Evolutionary conservation across 495 filamentous ascomycete species (phyloP), one percentile per base, ranked within the genome.

Genomic region (Aspergillus leporis): DNA sequence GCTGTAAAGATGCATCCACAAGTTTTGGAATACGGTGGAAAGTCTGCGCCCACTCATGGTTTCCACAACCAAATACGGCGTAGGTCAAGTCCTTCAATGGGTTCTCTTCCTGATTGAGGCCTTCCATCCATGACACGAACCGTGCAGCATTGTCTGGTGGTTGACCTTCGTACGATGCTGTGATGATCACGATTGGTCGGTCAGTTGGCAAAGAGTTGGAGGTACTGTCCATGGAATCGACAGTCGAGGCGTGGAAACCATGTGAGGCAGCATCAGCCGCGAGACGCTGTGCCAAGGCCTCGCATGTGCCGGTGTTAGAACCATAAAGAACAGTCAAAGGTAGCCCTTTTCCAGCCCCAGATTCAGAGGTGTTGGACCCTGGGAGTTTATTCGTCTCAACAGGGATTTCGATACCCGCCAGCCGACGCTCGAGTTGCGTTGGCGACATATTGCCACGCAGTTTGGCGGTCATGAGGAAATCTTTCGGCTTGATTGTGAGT

Each of bases 401-500:
- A 10, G 9, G n/a, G 19, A 21, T 47, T 21, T 19, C 45, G 19
- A 47, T 21, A 9, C 45, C 45, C 45, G 45, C 23, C 19, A 21
- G 23, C 12, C 23, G 19, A 21, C 18, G 5, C 7, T 47, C 45
- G 25, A 28, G 25, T 28, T 28, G 25, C 25, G 25, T 28, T 6
- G 25, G 25, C 25, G 25, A 28, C 25, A 28, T 28, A 28, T 28
- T 28, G 23, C 85, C 69, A 6, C 89, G 77, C 1, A 89, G 70
- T 2, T 69, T 78, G 5, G 87, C 88, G 19, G 78, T 82, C 75
- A 93, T 90, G 51, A 78, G 79, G 68, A 92, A 87, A 51, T 82
- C 84, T 55, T 87, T 85, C 1, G 90, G 90, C 67, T 93, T 93
- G 69, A 89, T 82, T 0, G 89, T 92, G 16, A 92, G 74, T 0